phyloP scores from a whole-genome alignment of 2,329 filamentous ascomycete species.

The Talaromyces sp. region DNA sequence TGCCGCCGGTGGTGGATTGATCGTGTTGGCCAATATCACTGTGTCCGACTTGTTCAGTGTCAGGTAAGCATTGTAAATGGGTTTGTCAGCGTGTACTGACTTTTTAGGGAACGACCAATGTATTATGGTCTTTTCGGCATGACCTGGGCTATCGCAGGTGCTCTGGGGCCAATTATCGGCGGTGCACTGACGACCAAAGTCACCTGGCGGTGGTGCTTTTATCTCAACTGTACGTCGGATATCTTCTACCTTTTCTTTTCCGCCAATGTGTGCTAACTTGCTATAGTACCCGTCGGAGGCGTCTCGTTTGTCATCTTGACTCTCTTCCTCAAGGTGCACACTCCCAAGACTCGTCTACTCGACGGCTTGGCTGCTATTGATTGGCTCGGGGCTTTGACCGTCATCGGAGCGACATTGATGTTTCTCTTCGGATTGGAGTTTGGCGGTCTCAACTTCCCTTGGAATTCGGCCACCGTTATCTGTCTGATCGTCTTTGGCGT shows the following conservation, averaged over 20 bases:
- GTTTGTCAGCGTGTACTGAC: background rate
- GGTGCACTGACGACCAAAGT: constrained; percentile 56
- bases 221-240: constrained; percentile 48
- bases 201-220: constrained; percentile 58
- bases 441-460: constrained; percentile 70
- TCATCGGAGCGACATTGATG: constrained; percentile 78
- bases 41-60: constrained; percentile 61
- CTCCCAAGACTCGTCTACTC: constrained; percentile 53
- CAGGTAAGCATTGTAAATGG: constrained; percentile 32
- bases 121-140: constrained; percentile 60
- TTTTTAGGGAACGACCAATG: constrained; percentile 47
- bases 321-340: constrained; percentile 57
- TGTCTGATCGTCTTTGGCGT: constrained; percentile 72
- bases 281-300: constrained; percentile 53
- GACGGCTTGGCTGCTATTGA: constrained; percentile 58
- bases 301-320: constrained; percentile 54
- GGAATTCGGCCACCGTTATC: constrained; percentile 68
- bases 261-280: background rate
- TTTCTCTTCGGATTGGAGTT: constrained; percentile 80
- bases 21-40: constrained; percentile 59
- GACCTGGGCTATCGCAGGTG: constrained; percentile 57
- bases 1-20: constrained; percentile 57
- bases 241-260: background rate
- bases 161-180: constrained; percentile 57
- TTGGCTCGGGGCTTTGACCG: constrained; percentile 57